phyloP scores from a whole-genome alignment of 176 grass and related monocot species.

The Poa pratensis region DNA sequence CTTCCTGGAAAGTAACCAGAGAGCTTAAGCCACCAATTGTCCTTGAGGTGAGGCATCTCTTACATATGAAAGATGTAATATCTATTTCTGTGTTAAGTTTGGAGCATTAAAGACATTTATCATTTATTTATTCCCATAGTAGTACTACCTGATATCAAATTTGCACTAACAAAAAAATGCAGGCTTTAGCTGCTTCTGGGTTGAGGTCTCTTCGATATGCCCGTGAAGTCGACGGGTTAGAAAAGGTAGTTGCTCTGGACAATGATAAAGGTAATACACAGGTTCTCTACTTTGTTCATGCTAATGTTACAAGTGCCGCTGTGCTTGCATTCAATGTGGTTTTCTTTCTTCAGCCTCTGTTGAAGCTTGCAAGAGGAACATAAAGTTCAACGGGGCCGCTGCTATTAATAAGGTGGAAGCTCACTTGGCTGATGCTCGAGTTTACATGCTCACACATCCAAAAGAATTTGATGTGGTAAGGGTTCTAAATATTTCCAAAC shows the following conservation, averaged over 20 bases:
- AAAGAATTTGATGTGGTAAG: constrained; percentile 99
- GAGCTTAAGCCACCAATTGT: constrained; percentile 79
- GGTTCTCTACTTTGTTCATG: constrained; percentile 21
- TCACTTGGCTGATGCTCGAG: constrained; percentile 90
- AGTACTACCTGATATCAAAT: constrained; percentile 24
- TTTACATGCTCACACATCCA: constrained; percentile 97
- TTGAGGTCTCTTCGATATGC: constrained; percentile 90
- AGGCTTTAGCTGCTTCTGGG: constrained; percentile 97
- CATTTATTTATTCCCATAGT: constrained; percentile 21
- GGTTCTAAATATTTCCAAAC: constrained; percentile 39
- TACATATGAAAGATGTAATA: constrained; percentile 4
- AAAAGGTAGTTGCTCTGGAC: constrained; percentile 85
- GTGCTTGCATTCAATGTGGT: constrained; percentile 30
- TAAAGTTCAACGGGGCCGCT: constrained; percentile 83
- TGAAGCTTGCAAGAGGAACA: constrained; percentile 90
- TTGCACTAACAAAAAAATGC: constrained; percentile 42
- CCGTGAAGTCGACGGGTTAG: constrained; percentile 74
- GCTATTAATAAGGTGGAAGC: constrained; percentile 82
- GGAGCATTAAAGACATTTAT: neutral
- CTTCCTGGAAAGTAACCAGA: constrained; percentile 59
- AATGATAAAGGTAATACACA: constrained; percentile 77
- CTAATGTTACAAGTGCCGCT: neutral
- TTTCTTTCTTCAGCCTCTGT: constrained; percentile 74
- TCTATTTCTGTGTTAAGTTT: constrained; percentile 7
- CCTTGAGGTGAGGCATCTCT: constrained; percentile 72